Conservation (phyloP, 192 early-diverging fungal species). For the Umbelopsis vinacea region DNA sequence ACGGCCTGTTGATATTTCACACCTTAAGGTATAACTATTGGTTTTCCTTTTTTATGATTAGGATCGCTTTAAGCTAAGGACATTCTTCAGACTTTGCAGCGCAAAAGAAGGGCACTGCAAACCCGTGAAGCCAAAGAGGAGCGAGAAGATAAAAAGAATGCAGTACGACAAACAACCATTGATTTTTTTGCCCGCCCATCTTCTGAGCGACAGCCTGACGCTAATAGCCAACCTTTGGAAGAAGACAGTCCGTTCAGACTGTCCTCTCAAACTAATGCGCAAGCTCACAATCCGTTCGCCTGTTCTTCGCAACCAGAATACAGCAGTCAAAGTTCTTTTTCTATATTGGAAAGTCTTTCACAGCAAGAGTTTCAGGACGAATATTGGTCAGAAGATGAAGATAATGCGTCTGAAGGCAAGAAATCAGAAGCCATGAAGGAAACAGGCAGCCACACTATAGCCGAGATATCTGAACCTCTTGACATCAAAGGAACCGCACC, state of each 20-base stretch:
- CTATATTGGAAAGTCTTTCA: constrained; percentile 3
- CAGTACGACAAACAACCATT: constrained; percentile 6
- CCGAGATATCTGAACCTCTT: background rate
- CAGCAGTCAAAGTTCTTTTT: constrained; percentile 14
- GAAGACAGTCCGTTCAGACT: constrained; percentile 11
- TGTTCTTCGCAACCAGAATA: constrained; percentile 11
- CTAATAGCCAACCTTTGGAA: background rate
- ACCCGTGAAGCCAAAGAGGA: constrained; percentile 12
- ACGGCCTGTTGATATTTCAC: constrained; percentile 21
- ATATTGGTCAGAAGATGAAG: background rate
- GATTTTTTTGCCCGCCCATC: constrained; percentile 7
- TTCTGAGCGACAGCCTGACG: background rate
- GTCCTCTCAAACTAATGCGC: constrained; percentile 7
- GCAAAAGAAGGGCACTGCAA: constrained; percentile 12
- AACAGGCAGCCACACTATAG: background rate
- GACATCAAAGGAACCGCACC: background rate
- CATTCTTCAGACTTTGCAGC: background rate
- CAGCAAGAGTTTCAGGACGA: background rate
- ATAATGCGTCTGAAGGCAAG: background rate
- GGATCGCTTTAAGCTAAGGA: background rate
- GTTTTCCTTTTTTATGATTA: background rate
- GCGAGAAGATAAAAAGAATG: constrained; percentile 17
- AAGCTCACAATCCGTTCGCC: constrained; percentile 4
- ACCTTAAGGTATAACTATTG: background rate
- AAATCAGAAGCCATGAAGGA: background rate